Evolutionary conservation across 306 rosid genomes (phyloP).

Genomic region (Vigna radiata): DNA sequence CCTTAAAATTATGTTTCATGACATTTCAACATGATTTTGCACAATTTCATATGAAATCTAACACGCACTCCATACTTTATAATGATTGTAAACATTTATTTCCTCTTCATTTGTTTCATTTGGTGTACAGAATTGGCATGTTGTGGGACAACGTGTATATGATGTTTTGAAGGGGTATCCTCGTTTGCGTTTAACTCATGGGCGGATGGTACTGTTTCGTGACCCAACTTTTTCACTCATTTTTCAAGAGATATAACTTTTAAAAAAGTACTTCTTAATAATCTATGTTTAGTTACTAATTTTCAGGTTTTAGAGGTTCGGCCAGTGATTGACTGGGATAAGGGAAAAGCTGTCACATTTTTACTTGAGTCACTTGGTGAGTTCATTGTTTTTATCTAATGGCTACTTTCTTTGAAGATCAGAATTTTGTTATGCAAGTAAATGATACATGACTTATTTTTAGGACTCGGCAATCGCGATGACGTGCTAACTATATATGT

Average conservation of each 20-base stretch:
- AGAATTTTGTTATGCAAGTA: slow-evolving; percentile 30
- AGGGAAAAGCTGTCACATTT: slow-evolving; percentile 94
- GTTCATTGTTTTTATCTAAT: slow-evolving; percentile 31
- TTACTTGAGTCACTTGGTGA: slow-evolving; percentile 93
- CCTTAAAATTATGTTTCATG: no score
- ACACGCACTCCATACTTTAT: neutral
- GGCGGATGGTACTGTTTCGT: slow-evolving; percentile 74
- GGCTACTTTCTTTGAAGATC: slow-evolving; percentile 14
- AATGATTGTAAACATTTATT: neutral
- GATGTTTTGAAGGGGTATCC: slow-evolving; percentile 75
- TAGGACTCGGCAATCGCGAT: slow-evolving; percentile 68
- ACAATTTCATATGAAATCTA: no score
- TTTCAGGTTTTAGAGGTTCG: slow-evolving; percentile 94
- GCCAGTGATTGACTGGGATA: slow-evolving; percentile 90
- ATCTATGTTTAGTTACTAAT: slow-evolving; percentile 1
- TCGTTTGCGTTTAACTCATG: slow-evolving; percentile 71
- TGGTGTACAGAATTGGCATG: slow-evolving; percentile 68
- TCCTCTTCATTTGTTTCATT: slow-evolving; percentile 27
- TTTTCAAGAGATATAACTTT: slow-evolving; percentile 6
- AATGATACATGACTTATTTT: slow-evolving; percentile 44
- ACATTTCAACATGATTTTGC: no score
- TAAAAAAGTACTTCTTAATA: neutral
- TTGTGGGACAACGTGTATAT: slow-evolving; percentile 66
- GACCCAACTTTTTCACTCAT: neutral
- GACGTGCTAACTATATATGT: slow-evolving; percentile 89